These are phyloP conservation scores for Hyaloscypha finlandica DNA, from an alignment of 495 filamentous ascomycete genomes.

Conservation along the genomic window DNA sequence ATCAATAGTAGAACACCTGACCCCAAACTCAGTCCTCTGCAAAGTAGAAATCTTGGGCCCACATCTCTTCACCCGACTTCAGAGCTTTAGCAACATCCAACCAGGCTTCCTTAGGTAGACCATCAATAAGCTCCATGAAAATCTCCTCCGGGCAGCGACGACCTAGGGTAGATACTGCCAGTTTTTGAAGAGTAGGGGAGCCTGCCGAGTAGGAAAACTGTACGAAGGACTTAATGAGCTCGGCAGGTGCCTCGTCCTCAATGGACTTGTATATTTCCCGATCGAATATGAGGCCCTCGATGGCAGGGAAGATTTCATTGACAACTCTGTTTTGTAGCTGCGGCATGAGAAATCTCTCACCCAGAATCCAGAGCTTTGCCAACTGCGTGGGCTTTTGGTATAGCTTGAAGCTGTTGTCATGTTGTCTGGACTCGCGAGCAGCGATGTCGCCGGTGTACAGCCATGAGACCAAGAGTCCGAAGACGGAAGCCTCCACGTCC, in stretches of 20 bases:
- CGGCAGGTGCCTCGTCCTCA: not conserved
- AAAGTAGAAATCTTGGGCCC: not conserved
- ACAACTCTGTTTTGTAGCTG: slow-evolving; percentile 1
- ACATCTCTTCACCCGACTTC: not conserved
- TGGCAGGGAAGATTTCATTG: not conserved
- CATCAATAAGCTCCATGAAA: not conserved
- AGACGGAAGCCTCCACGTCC: slow-evolving; percentile 5
- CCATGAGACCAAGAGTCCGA: slow-evolving; percentile 19
- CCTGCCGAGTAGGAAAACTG: not conserved
- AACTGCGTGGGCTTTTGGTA: slow-evolving; percentile 1
- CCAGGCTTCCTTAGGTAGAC: not conserved
- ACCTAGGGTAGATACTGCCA: not conserved
- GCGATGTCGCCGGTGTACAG: not conserved
- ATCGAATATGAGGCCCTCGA: not conserved
- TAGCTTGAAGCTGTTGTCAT: too few species aligned
- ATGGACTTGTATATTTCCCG: too few species aligned
- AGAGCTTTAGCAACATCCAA: not conserved
- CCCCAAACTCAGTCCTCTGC: not conserved
- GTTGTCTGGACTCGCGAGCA: too few species aligned
- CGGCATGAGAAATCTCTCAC: not conserved
- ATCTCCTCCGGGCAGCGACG: not conserved
- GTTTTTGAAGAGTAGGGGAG: not conserved
- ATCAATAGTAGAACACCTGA: not conserved
- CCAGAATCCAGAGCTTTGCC: slow-evolving; percentile 4
- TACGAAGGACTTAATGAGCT: not conserved